A percentile compares a stretch with the other conserved stretches of the same genome.
phyloP scores from a whole-genome alignment of 2,329 filamentous ascomycete species.

The Incumbomyces lentus region DNA sequence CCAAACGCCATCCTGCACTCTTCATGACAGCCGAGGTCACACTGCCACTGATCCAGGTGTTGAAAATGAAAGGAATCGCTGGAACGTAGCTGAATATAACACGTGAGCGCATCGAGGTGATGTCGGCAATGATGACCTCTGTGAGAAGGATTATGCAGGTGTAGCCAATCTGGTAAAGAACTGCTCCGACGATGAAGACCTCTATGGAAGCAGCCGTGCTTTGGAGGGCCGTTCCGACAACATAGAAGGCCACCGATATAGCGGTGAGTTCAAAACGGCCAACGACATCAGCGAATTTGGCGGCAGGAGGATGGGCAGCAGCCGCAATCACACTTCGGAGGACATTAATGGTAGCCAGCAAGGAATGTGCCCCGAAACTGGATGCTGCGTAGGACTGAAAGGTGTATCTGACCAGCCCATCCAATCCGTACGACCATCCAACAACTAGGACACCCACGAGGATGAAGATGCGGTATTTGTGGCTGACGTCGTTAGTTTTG shows the following conservation, averaged over 20 bases:
- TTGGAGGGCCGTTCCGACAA: constrained; percentile 46
- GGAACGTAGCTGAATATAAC: constrained; percentile 55
- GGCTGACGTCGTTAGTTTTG: no score
- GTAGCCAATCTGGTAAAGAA: constrained; percentile 53
- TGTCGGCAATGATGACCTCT: constrained; percentile 53
- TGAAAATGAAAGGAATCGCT: constrained; percentile 47
- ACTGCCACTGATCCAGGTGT: constrained; percentile 53
- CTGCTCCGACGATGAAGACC: constrained; percentile 46
- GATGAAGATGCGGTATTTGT: no score
- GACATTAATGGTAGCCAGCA: constrained; percentile 48
- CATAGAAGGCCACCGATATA: constrained; percentile 46
- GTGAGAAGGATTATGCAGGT: constrained; percentile 51
- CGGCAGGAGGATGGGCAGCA: constrained; percentile 45
- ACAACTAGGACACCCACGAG: not conserved
- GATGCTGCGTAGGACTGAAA: not conserved
- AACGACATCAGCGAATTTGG: constrained; percentile 53
- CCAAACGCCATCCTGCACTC: constrained; percentile 48
- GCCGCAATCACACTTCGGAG: constrained; percentile 49
- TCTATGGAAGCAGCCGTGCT: constrained; percentile 38
- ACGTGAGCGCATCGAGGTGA: constrained; percentile 51
- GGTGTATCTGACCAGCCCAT: not conserved
- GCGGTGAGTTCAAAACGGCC: constrained; percentile 50
- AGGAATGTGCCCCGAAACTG: constrained; percentile 10
- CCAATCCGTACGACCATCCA: not conserved
- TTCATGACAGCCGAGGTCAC: constrained; percentile 41